Evolutionary conservation across 73 alveolate species (phyloP).

Genomic region (Tetrahymena malaccensis): DNA sequence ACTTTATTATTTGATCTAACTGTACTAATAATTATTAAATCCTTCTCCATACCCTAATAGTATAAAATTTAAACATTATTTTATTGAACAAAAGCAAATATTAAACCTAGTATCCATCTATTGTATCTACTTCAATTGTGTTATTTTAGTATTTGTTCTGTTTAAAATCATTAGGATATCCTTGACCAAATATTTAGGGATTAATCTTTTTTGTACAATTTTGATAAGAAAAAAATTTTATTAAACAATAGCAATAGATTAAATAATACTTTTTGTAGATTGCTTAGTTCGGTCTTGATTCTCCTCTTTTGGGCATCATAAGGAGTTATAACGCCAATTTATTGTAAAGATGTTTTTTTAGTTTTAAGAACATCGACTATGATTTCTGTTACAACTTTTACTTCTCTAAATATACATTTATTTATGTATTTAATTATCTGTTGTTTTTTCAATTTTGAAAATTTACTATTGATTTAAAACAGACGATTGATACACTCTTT

Average conservation of each 20-base stretch:
- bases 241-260: not conserved
- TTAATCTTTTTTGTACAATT: not conserved
- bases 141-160: not conserved
- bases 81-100: too few species aligned
- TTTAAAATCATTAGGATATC: not conserved
- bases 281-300: not conserved
- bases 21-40: not conserved
- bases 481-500: not conserved
- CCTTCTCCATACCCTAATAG: not conserved
- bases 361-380: not conserved
- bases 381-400: not conserved
- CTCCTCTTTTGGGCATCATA: not conserved
- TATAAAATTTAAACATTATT: too few species aligned
- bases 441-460: not conserved
- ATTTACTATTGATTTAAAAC: not conserved
- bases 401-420: not conserved
- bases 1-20: not conserved
- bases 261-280: not conserved
- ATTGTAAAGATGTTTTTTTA: not conserved
- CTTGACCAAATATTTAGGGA: not conserved
- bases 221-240: too few species aligned
- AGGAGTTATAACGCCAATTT: not conserved
- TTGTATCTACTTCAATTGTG: not conserved
- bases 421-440: not conserved
- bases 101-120: not conserved